Percentiles rank a stretch among this genome's conserved stretches.
phyloP scores from a whole-genome alignment of 1,284 basidiomycete species.

The Malassezia restricta region DNA sequence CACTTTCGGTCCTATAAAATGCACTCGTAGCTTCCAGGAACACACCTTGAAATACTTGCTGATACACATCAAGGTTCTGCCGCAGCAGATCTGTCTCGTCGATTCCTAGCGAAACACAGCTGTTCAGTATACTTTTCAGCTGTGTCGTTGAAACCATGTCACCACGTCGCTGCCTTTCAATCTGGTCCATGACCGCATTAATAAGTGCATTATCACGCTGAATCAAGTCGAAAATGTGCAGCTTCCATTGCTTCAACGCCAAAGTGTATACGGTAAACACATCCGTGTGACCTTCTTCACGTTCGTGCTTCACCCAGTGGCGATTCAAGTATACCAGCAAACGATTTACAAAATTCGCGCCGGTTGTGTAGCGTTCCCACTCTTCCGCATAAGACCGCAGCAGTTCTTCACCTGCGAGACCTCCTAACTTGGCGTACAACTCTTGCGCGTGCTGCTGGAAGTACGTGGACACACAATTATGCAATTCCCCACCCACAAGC shows the following conservation, averaged over 20 bases:
- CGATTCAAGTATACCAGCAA: conserved; percentile 94
- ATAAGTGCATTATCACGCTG: conserved; percentile 69
- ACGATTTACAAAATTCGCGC: conserved; percentile 71
- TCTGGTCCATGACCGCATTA: conserved; percentile 71
- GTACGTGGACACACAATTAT: conserved; percentile 75
- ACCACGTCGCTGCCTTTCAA: conserved; percentile 85
- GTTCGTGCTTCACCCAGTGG: conserved; percentile 97
- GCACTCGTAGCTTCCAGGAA: conserved; percentile 79
- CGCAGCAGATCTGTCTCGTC: conserved; percentile 83
- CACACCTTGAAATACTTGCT: conserved; percentile 73
- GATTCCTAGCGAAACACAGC: conserved; percentile 71
- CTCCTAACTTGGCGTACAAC: conserved; percentile 58
- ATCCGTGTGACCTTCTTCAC: conserved; percentile 90
- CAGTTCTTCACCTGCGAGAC: conserved; percentile 71
- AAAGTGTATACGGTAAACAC: conserved; percentile 93
- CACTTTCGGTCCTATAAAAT: conserved; percentile 84
- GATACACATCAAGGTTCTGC: conserved; percentile 86
- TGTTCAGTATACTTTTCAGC: conserved; percentile 91
- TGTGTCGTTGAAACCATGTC: conserved; percentile 84
- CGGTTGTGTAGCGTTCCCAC: conserved; percentile 93
- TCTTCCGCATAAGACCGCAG: conserved; percentile 80
- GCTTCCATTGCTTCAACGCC: conserved; percentile 88
- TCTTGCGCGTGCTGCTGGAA: conserved; percentile 54
- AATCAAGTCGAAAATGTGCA: conserved; percentile 76
- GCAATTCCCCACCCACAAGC: conserved; percentile 86